phyloP scores from a whole-genome alignment of 2,329 filamentous ascomycete genomes.

The Massarina eburnea region DNA sequence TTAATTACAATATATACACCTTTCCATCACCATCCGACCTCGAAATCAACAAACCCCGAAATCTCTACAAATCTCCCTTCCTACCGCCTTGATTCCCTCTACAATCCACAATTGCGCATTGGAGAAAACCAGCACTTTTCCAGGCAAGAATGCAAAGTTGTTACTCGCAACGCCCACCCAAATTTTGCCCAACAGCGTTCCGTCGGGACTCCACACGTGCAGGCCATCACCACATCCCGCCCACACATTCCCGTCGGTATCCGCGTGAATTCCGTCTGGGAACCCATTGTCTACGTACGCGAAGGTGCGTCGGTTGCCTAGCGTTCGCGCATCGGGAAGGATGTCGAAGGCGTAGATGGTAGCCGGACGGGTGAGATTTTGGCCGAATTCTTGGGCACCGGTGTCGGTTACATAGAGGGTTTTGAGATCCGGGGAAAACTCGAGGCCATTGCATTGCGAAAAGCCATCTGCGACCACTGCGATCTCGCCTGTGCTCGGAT shows the following conservation, averaged over 20 bases:
- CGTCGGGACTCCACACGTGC: slow-evolving; percentile 55
- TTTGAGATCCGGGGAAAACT: slow-evolving; percentile 47
- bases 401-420: slow-evolving; percentile 52
- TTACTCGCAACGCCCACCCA: slow-evolving; percentile 48
- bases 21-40: no score
- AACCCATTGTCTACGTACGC: slow-evolving; percentile 57
- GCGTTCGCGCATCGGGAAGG: slow-evolving; percentile 36
- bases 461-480: slow-evolving; percentile 47
- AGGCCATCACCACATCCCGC: slow-evolving; percentile 58
- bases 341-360: slow-evolving; percentile 49
- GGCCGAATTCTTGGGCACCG: slow-evolving; percentile 43
- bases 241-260: slow-evolving; percentile 59
- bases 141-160: slow-evolving; percentile 42
- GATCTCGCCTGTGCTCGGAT: slow-evolving; percentile 44
- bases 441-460: slow-evolving; percentile 49
- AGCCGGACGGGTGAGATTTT: slow-evolving; percentile 43
- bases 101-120: slow-evolving; percentile 41
- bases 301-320: slow-evolving; percentile 51
- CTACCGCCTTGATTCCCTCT: slow-evolving; percentile 35
- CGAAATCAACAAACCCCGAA: slow-evolving; percentile 28
- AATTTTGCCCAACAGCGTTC: slow-evolving; percentile 59
- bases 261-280: slow-evolving; percentile 62
- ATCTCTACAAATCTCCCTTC: slow-evolving; percentile 39
- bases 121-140: slow-evolving; percentile 36
- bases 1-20: no score